Evolutionary conservation across 495 filamentous ascomycete genomes (phyloP), one percentile per base, ranked within the genome.

Genomic region (Pyrenula massariospora): DNA sequence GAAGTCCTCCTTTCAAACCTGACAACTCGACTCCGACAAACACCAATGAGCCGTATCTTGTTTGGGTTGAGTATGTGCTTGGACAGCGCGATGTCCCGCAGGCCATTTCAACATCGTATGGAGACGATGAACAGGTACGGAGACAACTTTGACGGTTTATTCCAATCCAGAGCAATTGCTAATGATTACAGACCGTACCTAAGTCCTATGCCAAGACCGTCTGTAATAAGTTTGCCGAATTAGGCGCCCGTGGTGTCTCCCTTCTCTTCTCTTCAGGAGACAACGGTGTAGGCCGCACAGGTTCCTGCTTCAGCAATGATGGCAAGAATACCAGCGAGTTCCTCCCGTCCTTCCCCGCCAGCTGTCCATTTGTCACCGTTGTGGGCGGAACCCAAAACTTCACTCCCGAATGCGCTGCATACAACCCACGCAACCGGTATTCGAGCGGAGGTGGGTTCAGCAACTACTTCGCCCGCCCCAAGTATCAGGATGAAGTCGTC

Each of bases 41-140:
- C 62, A 73, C 72, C 57, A 90, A 90, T 66, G 87, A 91, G 74
- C 88, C 88, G 0, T 93, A 88, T 65, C 72, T 91, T 3, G 78
- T 83, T 1, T 89, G 84, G 60, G 77, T 90, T 25, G 76, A 83
- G 22, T 82, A 82, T 59, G 68, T 87, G 1, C 69, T 84, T 12
- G 63, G 67, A 20, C 67, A 78, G 53, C 57, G 65, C 12, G 72
- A 82, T 8, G 75, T 95, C 10, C 89, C 89, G 1, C 81, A 86
- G 57, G 81, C 87, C 12, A 79, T 95, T 57, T 84, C 86, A 36
- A 89, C 83, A 49, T 89, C 84, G 0, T 95, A 93, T 65, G 87
- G 87, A 48, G 88, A 92, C 60, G 80, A 90, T 51, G 89, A 95
- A 65, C 77, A 74, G 69, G 62, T 72, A 64, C 25, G 53, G 3